Conservation (phyloP, 2,329 filamentous ascomycete genomes). For the Macrophomina phaseolina region DNA sequence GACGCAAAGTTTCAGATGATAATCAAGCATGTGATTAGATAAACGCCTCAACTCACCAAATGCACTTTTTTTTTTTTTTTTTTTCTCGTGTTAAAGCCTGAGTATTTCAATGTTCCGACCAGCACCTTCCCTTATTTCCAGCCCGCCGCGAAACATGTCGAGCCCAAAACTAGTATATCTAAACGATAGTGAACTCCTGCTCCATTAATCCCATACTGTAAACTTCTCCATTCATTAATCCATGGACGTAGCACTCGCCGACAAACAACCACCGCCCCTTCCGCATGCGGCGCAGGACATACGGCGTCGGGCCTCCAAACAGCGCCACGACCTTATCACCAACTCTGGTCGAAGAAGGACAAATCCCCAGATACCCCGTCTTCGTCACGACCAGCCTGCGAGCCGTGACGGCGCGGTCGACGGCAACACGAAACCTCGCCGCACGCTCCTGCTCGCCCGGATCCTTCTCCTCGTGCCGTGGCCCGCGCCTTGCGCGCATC, state of each 20-base stretch:
- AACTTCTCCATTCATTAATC: not conserved
- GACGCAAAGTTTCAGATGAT: too few species aligned
- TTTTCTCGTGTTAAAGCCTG: too few species aligned
- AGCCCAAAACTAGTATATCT: not conserved
- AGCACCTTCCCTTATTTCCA: too few species aligned
- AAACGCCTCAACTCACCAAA: too few species aligned
- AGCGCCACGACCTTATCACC: conserved; percentile 33
- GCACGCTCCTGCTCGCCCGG: too few species aligned
- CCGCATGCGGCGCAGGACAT: not conserved
- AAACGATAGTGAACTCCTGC: not conserved
- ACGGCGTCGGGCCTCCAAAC: conserved; percentile 32
- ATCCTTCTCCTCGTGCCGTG: too few species aligned
- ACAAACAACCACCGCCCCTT: not conserved
- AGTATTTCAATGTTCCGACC: too few species aligned
- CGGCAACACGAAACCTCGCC: too few species aligned
- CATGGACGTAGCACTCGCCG: conserved; percentile 13
- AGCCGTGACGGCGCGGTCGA: not conserved
- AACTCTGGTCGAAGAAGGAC: conserved; percentile 23
- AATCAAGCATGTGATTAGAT: too few species aligned
- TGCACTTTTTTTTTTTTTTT: too few species aligned
- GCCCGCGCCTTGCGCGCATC: too few species aligned
- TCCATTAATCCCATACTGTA: not conserved
- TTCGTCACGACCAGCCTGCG: conserved; percentile 31
- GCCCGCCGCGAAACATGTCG: too few species aligned
- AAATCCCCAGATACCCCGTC: conserved; percentile 32